Conservation (phyloP, 2,329 filamentous ascomycete genomes). For the Periglandula ipomoeae region DNA sequence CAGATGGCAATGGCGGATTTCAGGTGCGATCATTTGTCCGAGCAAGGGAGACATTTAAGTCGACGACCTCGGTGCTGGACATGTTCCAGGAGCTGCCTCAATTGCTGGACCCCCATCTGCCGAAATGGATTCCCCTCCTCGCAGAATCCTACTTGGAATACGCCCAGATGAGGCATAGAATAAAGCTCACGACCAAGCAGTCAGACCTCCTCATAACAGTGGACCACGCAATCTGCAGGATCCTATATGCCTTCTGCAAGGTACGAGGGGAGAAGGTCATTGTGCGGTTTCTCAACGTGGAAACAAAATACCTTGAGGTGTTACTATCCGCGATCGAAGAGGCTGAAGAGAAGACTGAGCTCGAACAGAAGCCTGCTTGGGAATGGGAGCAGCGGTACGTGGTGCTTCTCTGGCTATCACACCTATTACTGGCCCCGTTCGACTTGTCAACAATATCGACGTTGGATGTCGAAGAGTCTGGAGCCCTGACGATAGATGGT, state of each 20-base stretch:
- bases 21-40: constrained; percentile 41
- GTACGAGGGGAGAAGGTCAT: constrained; percentile 90
- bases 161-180: constrained; percentile 37
- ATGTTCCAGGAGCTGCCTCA: constrained; percentile 94
- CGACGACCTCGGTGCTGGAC: constrained; percentile 55
- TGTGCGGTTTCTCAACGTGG: constrained; percentile 81
- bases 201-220: constrained; percentile 42
- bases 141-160: constrained; percentile 67
- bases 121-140: constrained; percentile 63
- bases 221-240: constrained; percentile 62
- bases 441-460: constrained; percentile 80
- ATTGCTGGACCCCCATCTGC: constrained; percentile 76
- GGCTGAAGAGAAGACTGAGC: constrained; percentile 26
- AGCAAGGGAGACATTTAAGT: constrained; percentile 36
- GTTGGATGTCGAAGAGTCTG: constrained; percentile 37
- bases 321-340: constrained; percentile 68
- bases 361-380: constrained; percentile 29
- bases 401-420: constrained; percentile 77
- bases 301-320: constrained; percentile 74
- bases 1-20: constrained; percentile 32
- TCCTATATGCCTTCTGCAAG: constrained; percentile 90
- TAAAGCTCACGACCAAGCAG: constrained; percentile 24
- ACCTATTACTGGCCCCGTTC: constrained; percentile 78
- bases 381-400: constrained; percentile 87
- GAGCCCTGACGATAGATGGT: constrained; percentile 32